Percentiles rank a stretch among this genome's conserved stretches.
Conservation (phyloP, 1,139 yeast species). For the Yamadazyma kanchanaburiensis region DNA sequence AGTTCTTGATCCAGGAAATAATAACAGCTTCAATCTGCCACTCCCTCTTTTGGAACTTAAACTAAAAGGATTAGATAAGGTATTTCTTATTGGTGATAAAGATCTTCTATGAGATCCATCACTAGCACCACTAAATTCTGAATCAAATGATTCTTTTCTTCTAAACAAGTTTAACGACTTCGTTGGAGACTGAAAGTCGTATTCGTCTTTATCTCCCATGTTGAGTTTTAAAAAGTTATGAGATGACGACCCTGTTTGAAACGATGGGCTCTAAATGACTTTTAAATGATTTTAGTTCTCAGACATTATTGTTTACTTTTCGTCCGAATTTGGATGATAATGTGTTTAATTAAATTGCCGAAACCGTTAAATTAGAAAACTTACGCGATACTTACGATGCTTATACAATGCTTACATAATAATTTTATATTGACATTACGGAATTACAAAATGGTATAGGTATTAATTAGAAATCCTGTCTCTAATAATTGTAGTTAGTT, state of each 20-base stretch:
- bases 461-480: slow-evolving; percentile 2
- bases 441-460: too few species aligned
- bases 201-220: too few species aligned
- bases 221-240: too few species aligned
- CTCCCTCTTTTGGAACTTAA: slow-evolving; percentile 1
- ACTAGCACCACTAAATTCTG: slow-evolving; percentile 16
- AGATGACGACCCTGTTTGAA: too few species aligned
- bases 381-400: too few species aligned
- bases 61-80: slow-evolving; percentile 6
- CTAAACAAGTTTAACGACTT: slow-evolving; percentile 27
- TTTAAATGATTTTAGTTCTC: too few species aligned
- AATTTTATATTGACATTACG: too few species aligned
- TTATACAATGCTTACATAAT: too few species aligned
- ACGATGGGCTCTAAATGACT: not conserved
- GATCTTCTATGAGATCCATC: slow-evolving; percentile 5
- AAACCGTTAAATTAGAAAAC: too few species aligned
- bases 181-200: slow-evolving; percentile 22
- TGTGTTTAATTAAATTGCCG: too few species aligned
- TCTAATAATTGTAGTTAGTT: slow-evolving; percentile 21
- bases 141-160: slow-evolving; percentile 22
- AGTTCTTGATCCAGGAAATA: slow-evolving; percentile 17
- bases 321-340: not conserved
- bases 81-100: slow-evolving; percentile 7
- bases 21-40: slow-evolving; percentile 2
- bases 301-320: not conserved